These are phyloP conservation scores for Candida koratica DNA, from an alignment of 805 yeast species.

Conservation along the genomic window DNA sequence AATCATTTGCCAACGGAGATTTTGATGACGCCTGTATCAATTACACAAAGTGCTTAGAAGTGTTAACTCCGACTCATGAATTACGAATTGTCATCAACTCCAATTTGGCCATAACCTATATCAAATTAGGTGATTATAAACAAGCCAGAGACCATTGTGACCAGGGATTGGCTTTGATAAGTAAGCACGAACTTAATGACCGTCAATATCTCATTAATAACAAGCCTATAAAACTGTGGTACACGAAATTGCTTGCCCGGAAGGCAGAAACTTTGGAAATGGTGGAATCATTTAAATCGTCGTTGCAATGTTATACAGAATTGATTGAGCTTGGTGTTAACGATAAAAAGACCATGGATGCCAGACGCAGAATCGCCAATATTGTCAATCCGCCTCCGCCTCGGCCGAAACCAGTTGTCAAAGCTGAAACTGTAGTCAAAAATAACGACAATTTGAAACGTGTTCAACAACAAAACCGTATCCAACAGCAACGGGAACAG, in stretches of 20 bases:
- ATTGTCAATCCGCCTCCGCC: conserved; percentile 51
- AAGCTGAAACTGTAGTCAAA: conserved; percentile 5
- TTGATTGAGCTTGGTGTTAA: conserved; percentile 64
- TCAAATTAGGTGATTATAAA: conserved; percentile 68
- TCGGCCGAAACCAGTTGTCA: conserved; percentile 3
- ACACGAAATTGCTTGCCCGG: conserved; percentile 64
- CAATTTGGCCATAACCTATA: conserved; percentile 60
- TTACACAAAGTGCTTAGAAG: conserved; percentile 47
- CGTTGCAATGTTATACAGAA: conserved; percentile 57
- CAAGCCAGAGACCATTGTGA: conserved; percentile 45
- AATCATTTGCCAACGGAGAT: conserved; percentile 76
- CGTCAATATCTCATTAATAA: conserved; percentile 35
- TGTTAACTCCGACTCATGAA: conserved; percentile 63
- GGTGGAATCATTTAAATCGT: conserved; percentile 62
- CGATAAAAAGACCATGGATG: conserved; percentile 65
- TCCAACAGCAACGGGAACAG: conserved; percentile 31
- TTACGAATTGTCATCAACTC: conserved; percentile 66
- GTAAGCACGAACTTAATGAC: conserved; percentile 22
- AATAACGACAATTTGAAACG: conserved; percentile 33
- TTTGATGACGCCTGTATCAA: conserved; percentile 59
- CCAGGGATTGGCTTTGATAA: conserved; percentile 41
- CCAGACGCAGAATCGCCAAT: conserved; percentile 71
- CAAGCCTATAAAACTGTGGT: conserved; percentile 61
- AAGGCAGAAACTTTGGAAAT: conserved; percentile 85
- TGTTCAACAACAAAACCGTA: conserved; percentile 46